Evolutionary conservation across 257 asterid species (phyloP).

Genomic region (Solanum rostratum): DNA sequence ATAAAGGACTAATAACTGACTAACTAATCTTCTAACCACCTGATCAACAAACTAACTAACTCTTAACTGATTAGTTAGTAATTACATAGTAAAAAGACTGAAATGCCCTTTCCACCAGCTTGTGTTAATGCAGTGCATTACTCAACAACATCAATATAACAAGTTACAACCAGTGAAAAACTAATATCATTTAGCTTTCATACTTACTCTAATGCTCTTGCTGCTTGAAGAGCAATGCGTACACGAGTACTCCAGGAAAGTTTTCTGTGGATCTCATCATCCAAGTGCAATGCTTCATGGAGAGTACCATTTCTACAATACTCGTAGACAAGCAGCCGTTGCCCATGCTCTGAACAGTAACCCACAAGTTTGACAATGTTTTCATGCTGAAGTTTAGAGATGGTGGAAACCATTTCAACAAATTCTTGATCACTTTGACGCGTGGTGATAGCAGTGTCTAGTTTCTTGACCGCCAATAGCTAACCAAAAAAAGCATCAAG

Average conservation of each 20-base stretch:
- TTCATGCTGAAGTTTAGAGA: slow-evolving; percentile 51
- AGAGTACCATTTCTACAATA: slow-evolving; percentile 70
- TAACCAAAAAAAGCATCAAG: slow-evolving; percentile 11
- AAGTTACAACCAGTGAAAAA: background rate
- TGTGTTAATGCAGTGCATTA: no score
- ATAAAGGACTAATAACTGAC: no score
- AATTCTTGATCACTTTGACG: slow-evolving; percentile 51
- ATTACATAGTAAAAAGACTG: no score
- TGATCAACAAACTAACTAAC: no score
- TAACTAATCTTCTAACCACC: no score
- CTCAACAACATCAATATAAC: background rate
- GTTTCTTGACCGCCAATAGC: slow-evolving; percentile 81
- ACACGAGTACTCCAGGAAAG: slow-evolving; percentile 86
- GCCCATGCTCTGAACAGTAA: slow-evolving; percentile 82
- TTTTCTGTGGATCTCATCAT: slow-evolving; percentile 47
- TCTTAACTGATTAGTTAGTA: no score
- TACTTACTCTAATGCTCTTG: slow-evolving; percentile 80
- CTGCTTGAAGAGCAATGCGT: slow-evolving; percentile 82
- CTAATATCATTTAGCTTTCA: background rate
- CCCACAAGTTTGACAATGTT: slow-evolving; percentile 66
- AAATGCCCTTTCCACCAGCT: no score
- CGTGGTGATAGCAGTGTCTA: slow-evolving; percentile 37
- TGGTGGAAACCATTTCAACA: slow-evolving; percentile 51
- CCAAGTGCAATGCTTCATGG: slow-evolving; percentile 68
- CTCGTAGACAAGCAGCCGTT: slow-evolving; percentile 57